Evolutionary conservation across 1,139 yeast species (phyloP).

Genomic region (Yamadazyma diddensiae): DNA sequence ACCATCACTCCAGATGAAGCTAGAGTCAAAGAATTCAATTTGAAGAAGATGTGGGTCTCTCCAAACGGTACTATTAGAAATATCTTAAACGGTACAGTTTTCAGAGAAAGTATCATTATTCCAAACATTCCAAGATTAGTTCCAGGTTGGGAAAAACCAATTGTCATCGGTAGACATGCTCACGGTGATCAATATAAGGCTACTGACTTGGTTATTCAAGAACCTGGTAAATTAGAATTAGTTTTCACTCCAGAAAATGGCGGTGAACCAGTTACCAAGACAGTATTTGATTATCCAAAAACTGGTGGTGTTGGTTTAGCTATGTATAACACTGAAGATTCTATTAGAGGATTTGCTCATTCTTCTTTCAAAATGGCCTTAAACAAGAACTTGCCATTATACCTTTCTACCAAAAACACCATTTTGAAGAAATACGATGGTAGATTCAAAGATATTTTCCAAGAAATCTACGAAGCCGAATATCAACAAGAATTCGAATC

Average conservation of each 20-base stretch:
- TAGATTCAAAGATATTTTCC: constrained; percentile 89
- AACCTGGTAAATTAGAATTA: constrained; percentile 75
- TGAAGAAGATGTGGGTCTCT: constrained; percentile 95
- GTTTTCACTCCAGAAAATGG: constrained; percentile 79
- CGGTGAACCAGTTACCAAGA: constrained; percentile 47
- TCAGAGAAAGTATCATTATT: constrained; percentile 94
- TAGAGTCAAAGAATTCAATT: constrained; percentile 81
- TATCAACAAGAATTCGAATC: constrained; percentile 72
- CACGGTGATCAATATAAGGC: constrained; percentile 97
- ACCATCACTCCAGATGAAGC: constrained; percentile 98
- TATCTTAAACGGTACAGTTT: constrained; percentile 92
- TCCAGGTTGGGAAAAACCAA: constrained; percentile 93
- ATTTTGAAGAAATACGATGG: constrained; percentile 93
- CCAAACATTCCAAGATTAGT: constrained; percentile 85
- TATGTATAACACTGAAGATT: constrained; percentile 94
- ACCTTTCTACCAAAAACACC: constrained; percentile 89
- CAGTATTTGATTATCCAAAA: constrained; percentile 64
- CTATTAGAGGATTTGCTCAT: constrained; percentile 86
- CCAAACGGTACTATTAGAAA: constrained; percentile 97
- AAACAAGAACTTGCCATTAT: constrained; percentile 72
- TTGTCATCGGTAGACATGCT: constrained; percentile 95
- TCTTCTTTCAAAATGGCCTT: constrained; percentile 89
- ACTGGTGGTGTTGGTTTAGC: constrained; percentile 85
- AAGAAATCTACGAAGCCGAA: constrained; percentile 66
- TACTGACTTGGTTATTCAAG: constrained; percentile 75